Evolutionary conservation across 805 yeast species (phyloP), one percentile per base, ranked within the genome.

Genomic region (Saturnispora gosingensis): DNA sequence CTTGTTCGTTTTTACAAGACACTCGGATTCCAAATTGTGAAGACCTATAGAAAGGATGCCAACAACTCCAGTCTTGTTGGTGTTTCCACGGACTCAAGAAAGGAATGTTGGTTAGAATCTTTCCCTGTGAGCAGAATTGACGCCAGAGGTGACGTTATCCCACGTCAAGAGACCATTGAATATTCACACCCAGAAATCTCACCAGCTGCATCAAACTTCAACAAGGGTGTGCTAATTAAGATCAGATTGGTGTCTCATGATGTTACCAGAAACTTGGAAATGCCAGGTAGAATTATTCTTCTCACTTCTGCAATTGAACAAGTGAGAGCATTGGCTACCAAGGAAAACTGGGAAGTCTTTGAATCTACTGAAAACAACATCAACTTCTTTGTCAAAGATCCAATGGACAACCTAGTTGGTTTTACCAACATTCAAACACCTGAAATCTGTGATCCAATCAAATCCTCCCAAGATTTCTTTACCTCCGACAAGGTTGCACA

Each of bases 81-180:
- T 4, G 70, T 85, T 45, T 76, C 88, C 8, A 72, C 71, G 52
- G 88, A 83, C 56, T 83, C 90, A 0, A 61, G 82, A 47, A 76
- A 73, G 56, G 95, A 85, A 66, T 66, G 78, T 28, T 85, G 95
- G 95, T 63, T 85, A 45, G 86, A 83, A 64, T 69, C 81, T 22
- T 83, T 80, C 64, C 88, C 86, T 20, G 68, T 76, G 40, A 49
- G 61, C 1, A 56, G 59, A 45, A 16, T 59, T 15, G 61, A 58
- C 44, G 18, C 46, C 10, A 49, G 54, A 3, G 62, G 58, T 1
- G 44, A 49, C 18, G 45, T 58, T 8, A 45, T 63, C n/a, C 72
- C 72, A 27, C 67, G 70, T 40, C 80, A 77, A 54, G 67, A 65
- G 49, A 65, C 67, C 2, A 40, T 54, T 30, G 66, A 64, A 51